Base-by-base conservation (phyloP, 306 rosid genomes). In the Cucurbita maxima region DNA sequence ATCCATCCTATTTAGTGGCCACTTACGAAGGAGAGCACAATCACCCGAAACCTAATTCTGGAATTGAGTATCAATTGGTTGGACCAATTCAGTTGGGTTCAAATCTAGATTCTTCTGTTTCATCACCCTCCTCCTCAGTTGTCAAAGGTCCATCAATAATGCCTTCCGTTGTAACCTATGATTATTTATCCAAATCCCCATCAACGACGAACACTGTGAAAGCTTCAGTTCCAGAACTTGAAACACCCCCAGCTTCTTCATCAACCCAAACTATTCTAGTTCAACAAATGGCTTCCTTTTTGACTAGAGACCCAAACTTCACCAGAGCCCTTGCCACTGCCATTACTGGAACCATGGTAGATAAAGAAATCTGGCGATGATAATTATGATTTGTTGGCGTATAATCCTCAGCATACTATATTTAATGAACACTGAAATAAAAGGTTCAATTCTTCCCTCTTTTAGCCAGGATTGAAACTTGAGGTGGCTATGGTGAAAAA, bases 231-330 rank as follows among this genome's bases (percentile, higher is more conserved):
- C 71, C 37, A 16, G 40, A 36, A 25, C 13, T 16, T 20, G 53
- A 72, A 55, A 55, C 43, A 8, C 58, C 57, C 2, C 14, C 52
- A 48, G 1, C 7, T 47, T 11, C 56, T 14, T 51, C 55, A 6
- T 8, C 74, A 40, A 37, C 19, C 2, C 53, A 81, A 48, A 84
- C 81, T 3, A 57, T 81, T 22, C 54, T 93, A 80, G 85, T 79
- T 76, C 88, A 83, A 80, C 89, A 87, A 79, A 88, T 93, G 97
- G 92, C 93, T 72, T 81, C 85, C 59, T 84, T 91, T 64, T 80
- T 93, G 87, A 86, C 97, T 47, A 83, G 77, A 53, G 85, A 87
- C 64, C 88, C 96, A 0, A 85, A 83, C 41, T 83, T 89, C 77
- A 80, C 88, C 0, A 74, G 80, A 53, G 89, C 83, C 1, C 80